phyloP scores from a whole-genome alignment of 1,284 basidiomycete species.

The Pyrrhoderma noxium region DNA sequence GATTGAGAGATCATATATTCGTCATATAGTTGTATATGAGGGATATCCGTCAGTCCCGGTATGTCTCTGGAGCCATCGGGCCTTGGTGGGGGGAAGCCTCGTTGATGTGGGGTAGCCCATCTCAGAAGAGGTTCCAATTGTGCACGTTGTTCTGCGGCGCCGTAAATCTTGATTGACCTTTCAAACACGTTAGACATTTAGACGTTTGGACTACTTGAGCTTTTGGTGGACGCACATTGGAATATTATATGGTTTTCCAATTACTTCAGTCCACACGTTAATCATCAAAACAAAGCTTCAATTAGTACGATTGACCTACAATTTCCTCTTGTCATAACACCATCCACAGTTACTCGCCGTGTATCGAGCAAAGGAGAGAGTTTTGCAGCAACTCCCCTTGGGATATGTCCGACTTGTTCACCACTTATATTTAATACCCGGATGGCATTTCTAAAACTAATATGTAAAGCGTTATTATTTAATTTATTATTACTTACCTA shows the following conservation, averaged over 20 bases:
- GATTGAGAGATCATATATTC: slow-evolving; percentile 18
- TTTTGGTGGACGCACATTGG: slow-evolving; percentile 40
- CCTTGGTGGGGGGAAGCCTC: slow-evolving; percentile 39
- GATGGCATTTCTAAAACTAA: slow-evolving; percentile 54
- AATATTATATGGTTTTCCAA: slow-evolving; percentile 44
- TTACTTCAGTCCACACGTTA: slow-evolving; percentile 34
- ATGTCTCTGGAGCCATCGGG: slow-evolving; percentile 23
- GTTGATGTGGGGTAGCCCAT: slow-evolving; percentile 68
- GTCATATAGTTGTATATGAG: slow-evolving; percentile 19
- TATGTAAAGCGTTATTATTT: slow-evolving; percentile 1
- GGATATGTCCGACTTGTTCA: slow-evolving; percentile 75
- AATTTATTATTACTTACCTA: slow-evolving; percentile 32
- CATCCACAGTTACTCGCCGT: slow-evolving; percentile 60
- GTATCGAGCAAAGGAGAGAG: slow-evolving; percentile 69
- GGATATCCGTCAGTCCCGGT: slow-evolving; percentile 20
- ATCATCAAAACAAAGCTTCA: no score
- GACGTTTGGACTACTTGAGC: slow-evolving; percentile 1
- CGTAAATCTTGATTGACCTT: slow-evolving; percentile 70
- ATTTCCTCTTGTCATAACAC: slow-evolving; percentile 68
- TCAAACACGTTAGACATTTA: slow-evolving; percentile 2
- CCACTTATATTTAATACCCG: slow-evolving; percentile 71
- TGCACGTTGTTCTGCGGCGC: slow-evolving; percentile 46
- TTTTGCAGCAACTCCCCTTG: slow-evolving; percentile 49
- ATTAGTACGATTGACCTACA: no score
- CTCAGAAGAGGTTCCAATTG: slow-evolving; percentile 58